Evolutionary conservation across 1,139 yeast species (phyloP), one percentile per base, ranked within the genome.

Genomic region (Yamadazyma diospyri): DNA sequence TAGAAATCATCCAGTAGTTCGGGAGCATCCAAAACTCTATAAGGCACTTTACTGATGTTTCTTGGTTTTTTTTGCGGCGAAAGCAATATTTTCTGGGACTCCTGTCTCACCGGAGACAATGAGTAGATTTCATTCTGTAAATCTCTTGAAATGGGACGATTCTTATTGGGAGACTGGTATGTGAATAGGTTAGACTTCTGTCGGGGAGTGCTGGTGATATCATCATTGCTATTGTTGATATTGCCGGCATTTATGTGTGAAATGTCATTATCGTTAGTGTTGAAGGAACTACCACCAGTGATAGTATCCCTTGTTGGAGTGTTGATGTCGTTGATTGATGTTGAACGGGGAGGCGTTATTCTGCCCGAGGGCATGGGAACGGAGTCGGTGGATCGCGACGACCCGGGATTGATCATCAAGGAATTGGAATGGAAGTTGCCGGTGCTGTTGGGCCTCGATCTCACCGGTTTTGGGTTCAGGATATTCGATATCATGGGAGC

Each of bases 21-120:
- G 0, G 98, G 99, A 0, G 99, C 99, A 61, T 92, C 98, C 28
- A 92, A 71, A 3, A 92, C 97, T 39, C 96, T 71, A 52, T 84
- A 88, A 0, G 98, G 98, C 0, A 88, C 87, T 50, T 84, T 86
- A 9, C 89, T 72, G 6, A 92, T 85, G 23, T 74, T 74, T 32
- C 98, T 62, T 1, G 85, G 77, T 48, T 79, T 82, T 58, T 81
- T 86, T 37, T 83, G 82, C 0, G 97, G 97, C 1, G 92, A 81
- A 33, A 88, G 60, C 25, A 92, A 61, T 26, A 89, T 59, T 46
- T 78, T 72, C 48, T 89, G 95, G 1, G 94, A 79, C 45, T 89
- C 97, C 42, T 83, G 85, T 33, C 97, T 71, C 26, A 92, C 95
- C 0, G 97, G 97, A 3, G 94, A 82, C 17, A 82, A 58, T 1